These are phyloP conservation scores for Bimuria novae-zelandiae DNA, from an alignment of 2,329 filamentous ascomycete species.

Conservation along the genomic window DNA sequence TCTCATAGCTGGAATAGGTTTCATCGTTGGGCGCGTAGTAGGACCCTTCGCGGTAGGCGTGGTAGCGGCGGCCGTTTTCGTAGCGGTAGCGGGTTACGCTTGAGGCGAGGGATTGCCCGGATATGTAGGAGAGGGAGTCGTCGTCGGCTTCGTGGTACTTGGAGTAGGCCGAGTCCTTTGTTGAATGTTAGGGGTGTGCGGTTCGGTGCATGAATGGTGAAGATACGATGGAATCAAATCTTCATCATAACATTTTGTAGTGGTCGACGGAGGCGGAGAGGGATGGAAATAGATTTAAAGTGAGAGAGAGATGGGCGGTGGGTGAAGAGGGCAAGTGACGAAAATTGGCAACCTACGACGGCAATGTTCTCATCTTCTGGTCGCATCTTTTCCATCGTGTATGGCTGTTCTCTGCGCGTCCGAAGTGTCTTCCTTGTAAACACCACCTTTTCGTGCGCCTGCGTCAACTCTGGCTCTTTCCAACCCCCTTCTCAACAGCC, in stretches of 20 bases:
- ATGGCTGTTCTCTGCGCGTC: neutral
- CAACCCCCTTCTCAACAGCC: too few relatives aligned
- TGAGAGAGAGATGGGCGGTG: too few relatives aligned
- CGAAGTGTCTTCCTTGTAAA: neutral
- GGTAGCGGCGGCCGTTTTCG: constrained; percentile 44
- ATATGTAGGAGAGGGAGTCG: constrained; percentile 19
- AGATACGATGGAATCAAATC: neutral
- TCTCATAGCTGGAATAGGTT: constrained; percentile 32
- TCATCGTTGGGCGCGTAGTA: constrained; percentile 45
- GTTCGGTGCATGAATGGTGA: neutral
- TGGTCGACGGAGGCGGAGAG: too few relatives aligned
- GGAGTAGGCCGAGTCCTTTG: constrained; percentile 33
- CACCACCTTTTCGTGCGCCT: neutral
- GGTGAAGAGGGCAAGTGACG: neutral
- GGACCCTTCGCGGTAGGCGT: constrained; percentile 41
- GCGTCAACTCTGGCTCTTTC: neutral
- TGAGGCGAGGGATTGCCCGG: constrained; percentile 45
- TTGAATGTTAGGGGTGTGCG: neutral
- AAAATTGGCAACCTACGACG: constrained; percentile 18
- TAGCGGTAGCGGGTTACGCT: constrained; percentile 47
- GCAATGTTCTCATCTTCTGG: constrained; percentile 20
- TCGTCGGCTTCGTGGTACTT: constrained; percentile 28
- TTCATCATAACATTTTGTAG: neutral
- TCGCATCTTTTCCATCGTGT: constrained; percentile 15
- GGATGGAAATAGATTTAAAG: too few relatives aligned